Evolutionary conservation across 768 basidiomycete species (phyloP), one percentile per base, ranked within the genome.

Genomic region (Tricholoma terreum): DNA sequence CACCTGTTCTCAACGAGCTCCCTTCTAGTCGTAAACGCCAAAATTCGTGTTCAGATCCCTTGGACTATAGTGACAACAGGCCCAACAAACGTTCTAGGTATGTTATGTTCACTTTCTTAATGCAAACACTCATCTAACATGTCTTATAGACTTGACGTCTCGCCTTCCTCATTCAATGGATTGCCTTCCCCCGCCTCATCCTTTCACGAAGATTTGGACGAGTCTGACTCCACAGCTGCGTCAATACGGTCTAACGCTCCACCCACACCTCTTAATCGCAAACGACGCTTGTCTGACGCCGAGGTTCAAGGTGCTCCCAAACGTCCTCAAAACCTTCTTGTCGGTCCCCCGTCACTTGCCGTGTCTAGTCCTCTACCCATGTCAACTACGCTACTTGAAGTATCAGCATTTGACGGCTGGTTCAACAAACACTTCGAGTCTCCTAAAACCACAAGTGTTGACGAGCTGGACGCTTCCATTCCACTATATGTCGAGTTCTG

Each of bases 221-320:
- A 2, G 1, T 2, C 42, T n/a, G 12, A 36, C 10, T 49, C 56
- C 21, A n/a, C 58, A 8, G 19, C n/a, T 2, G 6, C 57, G 5
- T 33, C 62, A 19, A 43, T 36, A 2, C 21, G 42, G 35, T 55
- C 49, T 0, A 8, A 12, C 14, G 34, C n/a, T 38, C 52, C 57
- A 5, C 10, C 34, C 50, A 1, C 57, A 46, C 34, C 63, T 21
- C 42, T 15, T 1, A 67, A 60, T 21, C 71, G 73, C 12, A 78
- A 79, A 58, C 74, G 78, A 36, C 67, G 72, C 4, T 49, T 75
- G 11, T 79, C 77, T 1, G 72, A 75, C 10, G 56, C 65, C 2
- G 72, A 69, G 7, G 43, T 36, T 1, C 35, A 58, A 0, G 33
- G 38, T 1, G n/a, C 58, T 34, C 34, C 67, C 1, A 77, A 78